Base-by-base conservation (phyloP, 1,284 basidiomycete genomes). In the Naganishia liquefaciens region DNA sequence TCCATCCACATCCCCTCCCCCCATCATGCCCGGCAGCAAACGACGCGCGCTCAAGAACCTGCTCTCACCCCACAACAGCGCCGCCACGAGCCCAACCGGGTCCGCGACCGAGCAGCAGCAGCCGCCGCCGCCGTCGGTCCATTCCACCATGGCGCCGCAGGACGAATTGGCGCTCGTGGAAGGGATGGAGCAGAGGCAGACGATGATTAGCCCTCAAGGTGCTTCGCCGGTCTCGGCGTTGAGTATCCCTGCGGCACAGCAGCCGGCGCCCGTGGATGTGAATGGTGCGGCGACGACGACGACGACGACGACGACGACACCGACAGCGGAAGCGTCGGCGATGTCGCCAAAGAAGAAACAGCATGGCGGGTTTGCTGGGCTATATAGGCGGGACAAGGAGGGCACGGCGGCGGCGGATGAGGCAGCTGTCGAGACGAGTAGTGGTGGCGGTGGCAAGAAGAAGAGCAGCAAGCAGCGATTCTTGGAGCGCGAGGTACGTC, bases 401-500 rank as follows among this genome's bases (percentile, higher is more conserved):
- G 44, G 52, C 21, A 64, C 63, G 30, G 63, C 62, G 11, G 63
- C 62, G 15, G 42, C 47, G 33, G 17, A 51, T 47, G 57, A 27
- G 9, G 61, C 9, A 30, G 61, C 42, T n/a, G 53, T 13, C 47
- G 44, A 57, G 19, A 61, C 66, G 28, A 49, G 37, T 21, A 13
- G 33, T 37, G 33, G 33, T 9, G 33, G 33, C 33, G 33, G 33
- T 9, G 68, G 79, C 57, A 90, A 86, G 77, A 85, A 87, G 74
- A 86, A 86, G 75, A 81, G 85, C 46, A 91, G 86, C 75, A 81
- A 82, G 71, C 80, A 81, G 68, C 84, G 90, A 50, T 90, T 89
- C 77, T 84, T 85, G 69, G 91, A 90, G 57, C 82, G 92, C 60
- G 87, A 90, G 84, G 90, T 89, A 70, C 70, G 83, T 73, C 17